Evolutionary conservation across 805 yeast species (phyloP), one percentile per base, ranked within the genome.

Genomic region (Torulaspora gathmanii): DNA sequence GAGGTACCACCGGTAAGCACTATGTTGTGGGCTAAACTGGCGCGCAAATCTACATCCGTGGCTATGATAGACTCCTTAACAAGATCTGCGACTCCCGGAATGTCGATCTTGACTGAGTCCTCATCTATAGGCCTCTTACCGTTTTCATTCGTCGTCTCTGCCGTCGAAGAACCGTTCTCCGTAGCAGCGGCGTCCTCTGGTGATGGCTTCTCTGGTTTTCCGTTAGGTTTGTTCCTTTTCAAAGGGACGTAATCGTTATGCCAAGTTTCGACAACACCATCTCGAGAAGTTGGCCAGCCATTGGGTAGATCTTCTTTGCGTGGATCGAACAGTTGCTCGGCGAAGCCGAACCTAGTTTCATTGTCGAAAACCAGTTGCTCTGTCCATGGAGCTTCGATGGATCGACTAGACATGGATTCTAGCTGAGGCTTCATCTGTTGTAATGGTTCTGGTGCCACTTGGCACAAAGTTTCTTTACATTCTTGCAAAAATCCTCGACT

Each of bases 1-100:
- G 95, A 82, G 0, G 83, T 73, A 2, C 95, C 86, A 17, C 97
- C 97, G 0, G 95, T 87, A 20, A 90, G 73, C 13, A 90, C 85
- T 44, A 90, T 82, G 60, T 89, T 89, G 65, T 88, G 91, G 0
- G 96, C 96, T 17, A 88, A 71, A 34, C 88, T 84, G 1, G 96
- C 84, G 48, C 95, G 75, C 53, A 86, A 70, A 69, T 86, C 95
- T 22, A 88, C 85, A 65, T 90, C 96, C 38, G 82, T 57, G 19
- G 75, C 45, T 73, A 70, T 39, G 75, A 73, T 47, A 74, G 70
- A 22, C 78, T 77, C 52, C 73, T 79, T 36, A 76, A 75, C 44
- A 78, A 89, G 69, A 46, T 77, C 81, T 1, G 85, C 76, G 12
- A 88, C 54, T 3, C 86, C 86, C 45, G 69, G 61, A 16, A 60